Conservation (phyloP, 2,329 filamentous ascomycete species). For the Cercospora sesami region DNA sequence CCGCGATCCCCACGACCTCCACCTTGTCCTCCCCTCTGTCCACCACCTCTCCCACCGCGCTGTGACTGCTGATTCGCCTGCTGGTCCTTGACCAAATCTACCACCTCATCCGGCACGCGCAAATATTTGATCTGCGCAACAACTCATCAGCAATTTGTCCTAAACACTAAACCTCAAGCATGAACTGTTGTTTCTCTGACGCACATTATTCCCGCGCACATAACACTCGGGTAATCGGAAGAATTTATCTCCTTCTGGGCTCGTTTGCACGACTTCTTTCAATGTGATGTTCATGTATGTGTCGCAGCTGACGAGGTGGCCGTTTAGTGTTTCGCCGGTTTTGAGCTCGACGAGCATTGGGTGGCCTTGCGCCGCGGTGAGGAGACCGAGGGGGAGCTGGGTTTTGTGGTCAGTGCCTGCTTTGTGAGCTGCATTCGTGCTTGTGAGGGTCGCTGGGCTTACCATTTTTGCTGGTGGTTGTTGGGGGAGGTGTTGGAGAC, state of each 20-base stretch:
- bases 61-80: constrained; percentile 62
- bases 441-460: neutral
- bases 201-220: constrained; percentile 93
- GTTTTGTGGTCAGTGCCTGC: constrained; percentile 31
- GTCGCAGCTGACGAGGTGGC: constrained; percentile 93
- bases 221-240: constrained; percentile 90
- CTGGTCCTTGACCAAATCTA: constrained; percentile 90
- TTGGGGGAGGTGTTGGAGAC: neutral
- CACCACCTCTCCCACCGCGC: constrained; percentile 47
- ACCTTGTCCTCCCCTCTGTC: constrained; percentile 22
- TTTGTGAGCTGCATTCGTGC: constrained; percentile 22
- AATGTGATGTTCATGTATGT: constrained; percentile 99
- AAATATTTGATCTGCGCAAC: constrained; percentile 90
- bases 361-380: constrained; percentile 94
- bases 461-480: constrained; percentile 5
- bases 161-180: no score
- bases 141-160: no score
- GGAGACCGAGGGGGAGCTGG: constrained; percentile 70
- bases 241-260: constrained; percentile 91
- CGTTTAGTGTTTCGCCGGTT: constrained; percentile 95
- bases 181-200: no score
- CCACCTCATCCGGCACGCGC: constrained; percentile 91
- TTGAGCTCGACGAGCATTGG: constrained; percentile 98
- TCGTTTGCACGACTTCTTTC: constrained; percentile 96
- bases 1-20: constrained; percentile 30